Conservation (phyloP, 1,139 yeast species). For the Kluyveromyces sp. region DNA sequence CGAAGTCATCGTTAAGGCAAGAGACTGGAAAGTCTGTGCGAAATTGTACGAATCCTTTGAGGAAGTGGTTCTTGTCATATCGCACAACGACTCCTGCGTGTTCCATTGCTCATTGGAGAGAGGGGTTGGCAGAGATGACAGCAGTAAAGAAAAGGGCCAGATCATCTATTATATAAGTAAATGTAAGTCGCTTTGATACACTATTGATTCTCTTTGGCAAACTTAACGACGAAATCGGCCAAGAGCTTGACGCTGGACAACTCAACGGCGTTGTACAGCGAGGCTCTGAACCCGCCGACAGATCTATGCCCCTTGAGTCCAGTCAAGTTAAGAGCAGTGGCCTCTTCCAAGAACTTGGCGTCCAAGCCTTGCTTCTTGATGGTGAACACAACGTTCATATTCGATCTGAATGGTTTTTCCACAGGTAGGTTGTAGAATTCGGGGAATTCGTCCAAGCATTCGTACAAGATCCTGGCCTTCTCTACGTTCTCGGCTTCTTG, state of each 20-base stretch:
- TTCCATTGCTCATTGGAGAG: conserved; percentile 30
- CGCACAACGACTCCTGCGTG: conserved; percentile 30
- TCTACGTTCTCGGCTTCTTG: conserved; percentile 53
- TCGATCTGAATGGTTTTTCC: conserved; percentile 55
- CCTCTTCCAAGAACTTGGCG: conserved; percentile 56
- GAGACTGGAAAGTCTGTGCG: conserved; percentile 32
- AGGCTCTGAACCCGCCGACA: conserved; percentile 95
- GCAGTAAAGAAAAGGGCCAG: conserved; percentile 26
- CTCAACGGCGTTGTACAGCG: conserved; percentile 81
- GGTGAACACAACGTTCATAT: conserved; percentile 91
- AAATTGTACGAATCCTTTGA: conserved; percentile 28
- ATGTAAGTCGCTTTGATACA: conserved; percentile 19
- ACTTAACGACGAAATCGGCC: conserved; percentile 52
- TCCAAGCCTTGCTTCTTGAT: conserved; percentile 57
- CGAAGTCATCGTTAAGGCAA: conserved; percentile 25
- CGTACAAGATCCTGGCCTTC: conserved; percentile 60
- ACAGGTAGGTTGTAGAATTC: conserved; percentile 62
- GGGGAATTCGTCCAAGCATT: conserved; percentile 59
- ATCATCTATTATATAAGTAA: conserved; percentile 31
- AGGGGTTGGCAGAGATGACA: conserved; percentile 19
- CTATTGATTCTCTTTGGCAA: conserved; percentile 41
- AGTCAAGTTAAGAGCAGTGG: conserved; percentile 48
- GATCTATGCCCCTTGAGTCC: conserved; percentile 96
- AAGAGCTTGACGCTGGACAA: conserved; percentile 56
- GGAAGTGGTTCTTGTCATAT: conserved; percentile 28